Percentiles rank a stretch among this genome's conserved stretches.
phyloP scores from a whole-genome alignment of 106 monocot species.

The Posidonia australis region DNA sequence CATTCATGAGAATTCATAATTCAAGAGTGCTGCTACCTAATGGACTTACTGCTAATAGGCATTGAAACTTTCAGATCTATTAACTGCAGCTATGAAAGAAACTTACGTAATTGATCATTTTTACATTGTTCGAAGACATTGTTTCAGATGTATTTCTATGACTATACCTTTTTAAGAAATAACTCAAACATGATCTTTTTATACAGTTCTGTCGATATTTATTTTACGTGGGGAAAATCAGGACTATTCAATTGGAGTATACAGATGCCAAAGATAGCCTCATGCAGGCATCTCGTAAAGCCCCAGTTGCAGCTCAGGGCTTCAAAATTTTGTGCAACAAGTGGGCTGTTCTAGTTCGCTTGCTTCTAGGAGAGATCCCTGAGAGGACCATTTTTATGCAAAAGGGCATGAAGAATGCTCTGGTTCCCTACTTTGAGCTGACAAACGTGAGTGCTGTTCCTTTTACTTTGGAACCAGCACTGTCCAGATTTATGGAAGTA shows the following conservation, averaged over 20 bases:
- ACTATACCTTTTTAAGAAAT: neutral
- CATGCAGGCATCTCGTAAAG: conserved; percentile 89
- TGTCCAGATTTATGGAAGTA: neutral
- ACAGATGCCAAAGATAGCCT: conserved; percentile 96
- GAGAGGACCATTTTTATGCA: conserved; percentile 99
- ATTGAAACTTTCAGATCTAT: neutral
- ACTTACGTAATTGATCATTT: neutral
- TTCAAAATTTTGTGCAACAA: conserved; percentile 94
- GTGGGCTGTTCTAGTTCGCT: conserved; percentile 84
- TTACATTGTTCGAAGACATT: no score
- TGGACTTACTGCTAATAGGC: no score
- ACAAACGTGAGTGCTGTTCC: conserved; percentile 52
- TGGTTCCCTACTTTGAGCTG: conserved; percentile 91
- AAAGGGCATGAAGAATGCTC: conserved; percentile 91
- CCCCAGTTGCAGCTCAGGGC: conserved; percentile 70
- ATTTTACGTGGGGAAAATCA: conserved; percentile 92
- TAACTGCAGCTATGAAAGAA: neutral
- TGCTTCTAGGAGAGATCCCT: conserved; percentile 91
- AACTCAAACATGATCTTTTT: neutral
- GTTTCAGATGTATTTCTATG: no score
- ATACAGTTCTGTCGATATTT: conserved; percentile 80
- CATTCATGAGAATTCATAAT: no score
- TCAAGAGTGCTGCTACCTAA: no score
- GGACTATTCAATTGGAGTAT: conserved; percentile 96
- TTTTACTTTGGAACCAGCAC: neutral